These are phyloP conservation scores for Aspergillus campestris DNA, from an alignment of 495 filamentous ascomycete genomes.

Conservation along the genomic window DNA sequence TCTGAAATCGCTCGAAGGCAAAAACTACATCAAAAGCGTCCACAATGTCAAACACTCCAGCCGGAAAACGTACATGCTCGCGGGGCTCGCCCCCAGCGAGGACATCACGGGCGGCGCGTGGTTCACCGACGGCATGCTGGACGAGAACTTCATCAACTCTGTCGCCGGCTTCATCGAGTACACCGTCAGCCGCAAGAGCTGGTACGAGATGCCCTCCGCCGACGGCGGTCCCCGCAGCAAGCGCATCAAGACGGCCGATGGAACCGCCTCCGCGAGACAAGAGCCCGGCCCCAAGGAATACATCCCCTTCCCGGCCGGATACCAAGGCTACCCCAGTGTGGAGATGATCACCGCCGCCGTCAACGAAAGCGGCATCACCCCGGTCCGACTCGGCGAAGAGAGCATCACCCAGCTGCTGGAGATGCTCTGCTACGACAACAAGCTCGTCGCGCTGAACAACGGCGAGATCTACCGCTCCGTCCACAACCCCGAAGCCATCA, in stretches of 20 bases:
- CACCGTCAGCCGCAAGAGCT: constrained; percentile 61
- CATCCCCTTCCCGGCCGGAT: constrained; percentile 60
- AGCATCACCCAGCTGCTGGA: constrained; percentile 78
- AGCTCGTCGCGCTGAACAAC: constrained; percentile 41
- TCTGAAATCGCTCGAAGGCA: constrained; percentile 70
- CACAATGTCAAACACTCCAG: constrained; percentile 52
- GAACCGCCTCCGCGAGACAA: constrained; percentile 24
- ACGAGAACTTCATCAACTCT: constrained; percentile 73
- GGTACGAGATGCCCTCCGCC: constrained; percentile 41
- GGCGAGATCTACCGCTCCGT: constrained; percentile 45
- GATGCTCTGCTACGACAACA: constrained; percentile 77
- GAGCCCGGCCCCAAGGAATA: constrained; percentile 26
- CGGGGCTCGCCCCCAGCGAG: constrained; percentile 65
- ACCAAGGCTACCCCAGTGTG: constrained; percentile 68
- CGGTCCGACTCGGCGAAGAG: constrained; percentile 54
- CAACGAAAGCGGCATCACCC: constrained; percentile 53
- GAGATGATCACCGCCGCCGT: constrained; percentile 63
- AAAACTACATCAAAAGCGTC: constrained; percentile 76
- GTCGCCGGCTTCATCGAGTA: constrained; percentile 60
- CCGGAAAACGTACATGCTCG: constrained; percentile 59
- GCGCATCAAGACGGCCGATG: constrained; percentile 36
- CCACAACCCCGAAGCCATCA: constrained; percentile 31
- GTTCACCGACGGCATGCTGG: constrained; percentile 82
- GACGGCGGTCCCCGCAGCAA: constrained; percentile 24
- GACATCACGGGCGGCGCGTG: constrained; percentile 87